Conservation (phyloP, 2,329 filamentous ascomycete species). For the Septoria petroselini region DNA sequence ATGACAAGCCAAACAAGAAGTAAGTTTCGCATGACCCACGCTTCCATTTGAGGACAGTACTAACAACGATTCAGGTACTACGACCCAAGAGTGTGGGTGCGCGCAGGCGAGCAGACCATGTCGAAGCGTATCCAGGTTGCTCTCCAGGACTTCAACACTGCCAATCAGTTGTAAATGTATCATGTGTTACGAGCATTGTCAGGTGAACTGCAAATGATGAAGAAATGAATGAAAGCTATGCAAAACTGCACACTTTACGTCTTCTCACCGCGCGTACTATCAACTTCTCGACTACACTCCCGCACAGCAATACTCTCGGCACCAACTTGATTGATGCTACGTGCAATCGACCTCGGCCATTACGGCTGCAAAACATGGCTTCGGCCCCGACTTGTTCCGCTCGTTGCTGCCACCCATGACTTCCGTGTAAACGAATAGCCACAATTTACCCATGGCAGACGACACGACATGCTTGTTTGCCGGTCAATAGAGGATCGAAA, state of each 20-base stretch:
- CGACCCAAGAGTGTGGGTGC: constrained; percentile 88
- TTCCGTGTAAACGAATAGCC: constrained; percentile 8
- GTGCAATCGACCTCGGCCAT: constrained; percentile 15
- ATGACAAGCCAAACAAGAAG: constrained; percentile 99
- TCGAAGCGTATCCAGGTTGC: constrained; percentile 72
- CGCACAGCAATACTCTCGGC: too few relatives aligned
- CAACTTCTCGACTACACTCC: too few relatives aligned
- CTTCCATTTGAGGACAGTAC: constrained; percentile 43
- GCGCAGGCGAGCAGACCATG: constrained; percentile 98
- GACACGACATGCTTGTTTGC: neutral
- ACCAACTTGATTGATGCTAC: too few relatives aligned
- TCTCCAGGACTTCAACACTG: constrained; percentile 87
- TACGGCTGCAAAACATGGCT: neutral
- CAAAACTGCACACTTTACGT: too few relatives aligned
- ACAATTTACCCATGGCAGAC: neutral
- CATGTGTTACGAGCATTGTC: constrained; percentile 5
- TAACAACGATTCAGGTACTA: constrained; percentile 41
- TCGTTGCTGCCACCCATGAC: neutral
- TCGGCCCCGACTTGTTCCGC: constrained; percentile 5
- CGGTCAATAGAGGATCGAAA: neutral
- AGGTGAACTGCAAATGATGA: constrained; percentile 1
- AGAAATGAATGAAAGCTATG: constrained; percentile 12
- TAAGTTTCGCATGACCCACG: constrained; percentile 19
- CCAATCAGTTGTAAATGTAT: constrained; percentile 64
- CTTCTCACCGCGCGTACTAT: too few relatives aligned